phyloP scores from a whole-genome alignment of 371 early-diverging fungal species.

The Mucor irregularis region DNA sequence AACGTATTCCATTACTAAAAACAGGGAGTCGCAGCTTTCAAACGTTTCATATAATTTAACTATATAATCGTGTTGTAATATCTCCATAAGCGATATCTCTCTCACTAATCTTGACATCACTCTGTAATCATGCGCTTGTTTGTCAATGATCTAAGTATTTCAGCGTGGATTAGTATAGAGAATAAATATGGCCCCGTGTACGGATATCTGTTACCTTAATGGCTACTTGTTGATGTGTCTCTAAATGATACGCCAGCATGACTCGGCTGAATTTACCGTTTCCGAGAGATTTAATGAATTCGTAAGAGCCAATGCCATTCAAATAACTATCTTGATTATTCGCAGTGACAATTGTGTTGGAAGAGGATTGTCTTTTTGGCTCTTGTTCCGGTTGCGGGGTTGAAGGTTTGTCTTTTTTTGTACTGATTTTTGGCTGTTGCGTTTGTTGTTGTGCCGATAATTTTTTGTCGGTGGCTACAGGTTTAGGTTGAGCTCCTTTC shows the following conservation, averaged over 20 bases:
- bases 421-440: not conserved
- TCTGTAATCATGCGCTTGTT: slow-evolving; percentile 76
- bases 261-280: slow-evolving; percentile 86
- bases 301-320: slow-evolving; percentile 70
- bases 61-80: slow-evolving; percentile 82
- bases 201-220: slow-evolving; percentile 48
- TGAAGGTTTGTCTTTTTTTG: slow-evolving; percentile 1
- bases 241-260: slow-evolving; percentile 74
- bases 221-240: slow-evolving; percentile 56
- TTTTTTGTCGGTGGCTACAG: no score
- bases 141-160: slow-evolving; percentile 70
- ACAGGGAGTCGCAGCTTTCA: slow-evolving; percentile 81
- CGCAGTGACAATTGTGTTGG: not conserved
- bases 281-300: slow-evolving; percentile 75
- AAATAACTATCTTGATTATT: slow-evolving; percentile 57
- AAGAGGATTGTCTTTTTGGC: slow-evolving; percentile 1
- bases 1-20: slow-evolving; percentile 71
- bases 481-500: no score
- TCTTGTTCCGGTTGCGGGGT: not conserved
- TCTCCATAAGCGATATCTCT: slow-evolving; percentile 87
- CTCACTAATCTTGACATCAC: slow-evolving; percentile 78
- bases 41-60: slow-evolving; percentile 90
- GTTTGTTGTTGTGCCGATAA: no score
- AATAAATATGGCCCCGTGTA: not conserved
- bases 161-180: not conserved